These are phyloP conservation scores for Penicillium paxilli DNA, from an alignment of 495 filamentous ascomycete genomes.

Conservation along the genomic window DNA sequence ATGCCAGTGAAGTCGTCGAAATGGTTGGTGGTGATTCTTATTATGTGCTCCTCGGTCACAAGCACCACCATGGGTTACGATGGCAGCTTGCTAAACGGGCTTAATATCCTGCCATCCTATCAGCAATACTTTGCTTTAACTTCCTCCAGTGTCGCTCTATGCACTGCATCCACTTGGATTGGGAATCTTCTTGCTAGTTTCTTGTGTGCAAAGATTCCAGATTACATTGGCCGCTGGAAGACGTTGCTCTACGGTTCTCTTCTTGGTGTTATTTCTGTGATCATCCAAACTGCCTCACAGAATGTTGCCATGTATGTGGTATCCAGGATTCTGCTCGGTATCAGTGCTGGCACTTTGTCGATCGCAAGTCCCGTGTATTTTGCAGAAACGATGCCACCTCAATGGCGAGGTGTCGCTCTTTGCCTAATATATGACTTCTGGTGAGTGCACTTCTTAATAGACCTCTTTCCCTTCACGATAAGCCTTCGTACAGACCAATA, in stretches of 20 bases:
- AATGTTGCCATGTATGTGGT: neutral
- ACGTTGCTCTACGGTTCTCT: neutral
- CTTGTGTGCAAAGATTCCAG: neutral
- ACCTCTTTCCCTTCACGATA: no score
- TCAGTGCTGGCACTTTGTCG: neutral
- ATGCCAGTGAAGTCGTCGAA: no score
- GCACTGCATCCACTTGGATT: neutral
- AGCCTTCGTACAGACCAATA: no score
- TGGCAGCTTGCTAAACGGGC: no score
- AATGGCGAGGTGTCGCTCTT: no score
- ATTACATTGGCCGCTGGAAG: neutral
- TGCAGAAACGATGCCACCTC: no score
- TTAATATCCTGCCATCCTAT: slow-evolving; percentile 6
- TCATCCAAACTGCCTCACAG: neutral
- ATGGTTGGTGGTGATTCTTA: no score
- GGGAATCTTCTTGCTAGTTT: neutral
- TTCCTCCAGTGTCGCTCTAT: neutral
- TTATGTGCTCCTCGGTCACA: no score
- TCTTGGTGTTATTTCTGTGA: neutral
- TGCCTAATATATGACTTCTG: no score
- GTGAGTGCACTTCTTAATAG: no score
- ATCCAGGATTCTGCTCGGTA: neutral
- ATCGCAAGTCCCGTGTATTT: neutral
- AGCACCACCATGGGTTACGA: no score
- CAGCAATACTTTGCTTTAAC: neutral